phyloP scores from a whole-genome alignment of 164 flowering plant species.

The Aristolochia contorta region DNA sequence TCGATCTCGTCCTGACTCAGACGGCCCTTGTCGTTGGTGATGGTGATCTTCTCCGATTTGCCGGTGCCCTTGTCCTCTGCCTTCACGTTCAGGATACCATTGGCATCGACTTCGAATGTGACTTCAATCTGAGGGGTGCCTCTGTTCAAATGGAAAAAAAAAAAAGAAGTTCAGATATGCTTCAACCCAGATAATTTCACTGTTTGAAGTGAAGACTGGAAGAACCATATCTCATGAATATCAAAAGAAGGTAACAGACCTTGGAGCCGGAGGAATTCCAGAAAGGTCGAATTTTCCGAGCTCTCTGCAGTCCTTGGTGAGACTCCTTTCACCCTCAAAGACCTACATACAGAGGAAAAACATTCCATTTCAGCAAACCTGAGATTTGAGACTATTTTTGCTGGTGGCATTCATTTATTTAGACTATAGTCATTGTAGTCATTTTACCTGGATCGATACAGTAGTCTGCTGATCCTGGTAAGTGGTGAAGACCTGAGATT shows the following conservation, averaged over 20 bases:
- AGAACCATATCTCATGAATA: too few species aligned
- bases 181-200: too few species aligned
- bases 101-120: slow-evolving; percentile 78
- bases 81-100: slow-evolving; percentile 70
- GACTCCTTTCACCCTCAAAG: slow-evolving; percentile 92
- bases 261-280: slow-evolving; percentile 82
- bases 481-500: slow-evolving; percentile 88
- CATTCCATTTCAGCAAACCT: neutral
- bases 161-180: neutral
- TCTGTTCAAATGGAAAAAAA: slow-evolving; percentile 28
- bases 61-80: slow-evolving; percentile 82
- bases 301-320: slow-evolving; percentile 72
- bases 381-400: neutral
- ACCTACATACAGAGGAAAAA: slow-evolving; percentile 27
- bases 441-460: slow-evolving; percentile 76
- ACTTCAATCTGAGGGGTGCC: slow-evolving; percentile 88
- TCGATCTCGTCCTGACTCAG: slow-evolving; percentile 79
- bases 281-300: slow-evolving; percentile 77
- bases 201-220: too few species aligned
- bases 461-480: slow-evolving; percentile 95
- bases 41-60: slow-evolving; percentile 71
- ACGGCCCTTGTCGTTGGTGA: slow-evolving; percentile 78
- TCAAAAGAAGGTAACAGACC: slow-evolving; percentile 25
- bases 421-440: neutral
- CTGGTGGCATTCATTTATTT: neutral